Evolutionary conservation across 495 filamentous ascomycete genomes (phyloP), one percentile per base, ranked within the genome.

Genomic region (Tuber microsphaerosporum): DNA sequence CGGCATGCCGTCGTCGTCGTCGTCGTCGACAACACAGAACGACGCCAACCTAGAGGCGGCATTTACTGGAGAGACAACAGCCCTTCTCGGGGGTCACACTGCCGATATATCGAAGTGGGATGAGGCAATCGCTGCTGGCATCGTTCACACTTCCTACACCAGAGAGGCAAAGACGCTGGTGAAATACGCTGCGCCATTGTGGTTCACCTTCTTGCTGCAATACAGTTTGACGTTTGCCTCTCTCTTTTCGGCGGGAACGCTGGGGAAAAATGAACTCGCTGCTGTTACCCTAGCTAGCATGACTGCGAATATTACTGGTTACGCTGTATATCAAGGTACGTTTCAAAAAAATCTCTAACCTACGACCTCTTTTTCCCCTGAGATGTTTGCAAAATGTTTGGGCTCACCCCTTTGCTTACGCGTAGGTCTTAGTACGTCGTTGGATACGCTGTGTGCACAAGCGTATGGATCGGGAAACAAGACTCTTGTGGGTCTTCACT

Each of bases 61-160:
- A 42, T 65, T 44, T n/a, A 71, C 83, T 56, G 83, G 77, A n/a
- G 89, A 91, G 82, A 86, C 84, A 5, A 88, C 86, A 2, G 84
- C 87, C 41, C 81, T 92, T 22, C 83, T 92, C 31, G 84, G 82
- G 45, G 74, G 83, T 69, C 73, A 79, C 22, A 19, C 44, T 26
- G 22, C 56, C 3, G 34, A 70, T 22, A n/a, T 69, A 69, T 84
- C 87, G 69, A 90, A 92, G 84, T 97, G 93, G 93, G 91, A 93
- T 74, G 90, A 91, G 51, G 92, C 92, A 2, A 92, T 94, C 17
- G 86, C 87, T 0, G 87, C 89, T 5, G 92, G 92, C 12, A 85
- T 87, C 75, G 92, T 96, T 76, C 89, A 91, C 71, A 97, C 93
- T 4, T 93, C 92, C 0, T 96, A 93, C 92, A 89, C 89, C 79